Conservation (phyloP, 257 asterid genomes). For the Osmanthus fragrans region DNA sequence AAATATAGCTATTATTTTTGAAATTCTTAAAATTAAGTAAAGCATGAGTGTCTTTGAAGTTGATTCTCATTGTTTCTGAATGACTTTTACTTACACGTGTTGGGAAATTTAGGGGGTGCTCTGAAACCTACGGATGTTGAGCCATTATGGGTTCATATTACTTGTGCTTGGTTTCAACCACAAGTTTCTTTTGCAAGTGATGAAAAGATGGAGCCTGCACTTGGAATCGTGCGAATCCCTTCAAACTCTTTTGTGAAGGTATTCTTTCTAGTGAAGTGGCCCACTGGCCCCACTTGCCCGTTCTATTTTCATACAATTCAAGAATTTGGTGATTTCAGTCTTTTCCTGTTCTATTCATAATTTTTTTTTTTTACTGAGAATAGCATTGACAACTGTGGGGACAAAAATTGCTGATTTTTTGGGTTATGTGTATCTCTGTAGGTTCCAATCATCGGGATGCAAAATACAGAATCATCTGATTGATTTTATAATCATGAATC, state of each 20-base stretch:
- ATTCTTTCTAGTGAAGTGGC: slow-evolving; percentile 17
- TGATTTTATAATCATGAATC: background rate
- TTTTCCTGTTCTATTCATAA: background rate
- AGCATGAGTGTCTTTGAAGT: background rate
- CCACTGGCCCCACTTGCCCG: background rate
- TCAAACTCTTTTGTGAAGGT: slow-evolving; percentile 93
- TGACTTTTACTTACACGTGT: slow-evolving; percentile 3
- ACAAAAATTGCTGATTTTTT: background rate
- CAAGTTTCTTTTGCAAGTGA: slow-evolving; percentile 93
- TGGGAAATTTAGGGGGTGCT: slow-evolving; percentile 77
- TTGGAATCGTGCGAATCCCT: slow-evolving; percentile 90
- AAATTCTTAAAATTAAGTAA: background rate
- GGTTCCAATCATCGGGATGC: background rate
- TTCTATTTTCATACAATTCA: slow-evolving; percentile 8
- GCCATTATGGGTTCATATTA: slow-evolving; percentile 95
- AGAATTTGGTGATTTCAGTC: slow-evolving; percentile 6
- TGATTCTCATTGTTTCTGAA: slow-evolving; percentile 10
- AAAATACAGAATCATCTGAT: background rate
- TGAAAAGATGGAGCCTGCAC: slow-evolving; percentile 97
- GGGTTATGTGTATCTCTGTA: slow-evolving; percentile 15
- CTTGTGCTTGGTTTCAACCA: slow-evolving; percentile 99
- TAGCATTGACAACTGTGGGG: background rate
- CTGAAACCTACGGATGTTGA: slow-evolving; percentile 87
- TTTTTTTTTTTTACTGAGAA: background rate
- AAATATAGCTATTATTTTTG: slow-evolving; percentile 1